Percentiles rank a stretch among this genome's conserved stretches.
Evolutionary conservation across 2,329 filamentous ascomycete species (phyloP).

Genomic region (Botrytis hyacinthi): DNA sequence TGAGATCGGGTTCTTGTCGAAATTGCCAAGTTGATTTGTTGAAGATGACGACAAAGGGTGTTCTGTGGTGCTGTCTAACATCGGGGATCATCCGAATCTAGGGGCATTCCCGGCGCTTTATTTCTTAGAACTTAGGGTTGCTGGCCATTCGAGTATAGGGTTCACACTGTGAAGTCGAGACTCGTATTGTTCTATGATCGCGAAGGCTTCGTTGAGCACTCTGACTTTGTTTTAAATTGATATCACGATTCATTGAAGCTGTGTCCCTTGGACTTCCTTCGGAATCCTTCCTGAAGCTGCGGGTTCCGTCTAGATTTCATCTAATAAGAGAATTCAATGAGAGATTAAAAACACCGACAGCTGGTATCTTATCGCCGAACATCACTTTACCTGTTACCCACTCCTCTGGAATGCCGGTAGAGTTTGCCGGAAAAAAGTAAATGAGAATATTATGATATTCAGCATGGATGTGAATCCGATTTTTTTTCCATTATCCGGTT

Average conservation of each 20-base stretch:
- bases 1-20: neutral
- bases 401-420: slow-evolving; percentile 14
- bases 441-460: slow-evolving; percentile 9
- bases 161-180: slow-evolving; percentile 3
- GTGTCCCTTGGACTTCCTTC: neutral
- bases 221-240: neutral
- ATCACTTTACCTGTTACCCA: neutral
- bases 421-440: slow-evolving; percentile 9
- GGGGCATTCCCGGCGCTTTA: neutral
- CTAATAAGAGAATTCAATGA: neutral
- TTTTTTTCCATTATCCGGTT: slow-evolving; percentile 9
- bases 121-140: neutral
- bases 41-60: slow-evolving; percentile 17
- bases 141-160: neutral
- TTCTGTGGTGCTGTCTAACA: slow-evolving; percentile 16
- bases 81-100: slow-evolving; percentile 7
- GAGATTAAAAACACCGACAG: neutral
- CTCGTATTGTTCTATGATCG: neutral
- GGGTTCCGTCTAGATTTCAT: neutral
- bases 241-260: neutral
- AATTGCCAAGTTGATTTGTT: slow-evolving; percentile 3
- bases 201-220: neutral
- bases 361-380: slow-evolving; percentile 3
- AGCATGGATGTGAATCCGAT: slow-evolving; percentile 10
- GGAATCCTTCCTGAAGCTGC: too few relatives aligned